These are phyloP conservation scores for Cladosporium sp. DNA, from an alignment of 2,329 filamentous ascomycete genomes.

Conservation along the genomic window DNA sequence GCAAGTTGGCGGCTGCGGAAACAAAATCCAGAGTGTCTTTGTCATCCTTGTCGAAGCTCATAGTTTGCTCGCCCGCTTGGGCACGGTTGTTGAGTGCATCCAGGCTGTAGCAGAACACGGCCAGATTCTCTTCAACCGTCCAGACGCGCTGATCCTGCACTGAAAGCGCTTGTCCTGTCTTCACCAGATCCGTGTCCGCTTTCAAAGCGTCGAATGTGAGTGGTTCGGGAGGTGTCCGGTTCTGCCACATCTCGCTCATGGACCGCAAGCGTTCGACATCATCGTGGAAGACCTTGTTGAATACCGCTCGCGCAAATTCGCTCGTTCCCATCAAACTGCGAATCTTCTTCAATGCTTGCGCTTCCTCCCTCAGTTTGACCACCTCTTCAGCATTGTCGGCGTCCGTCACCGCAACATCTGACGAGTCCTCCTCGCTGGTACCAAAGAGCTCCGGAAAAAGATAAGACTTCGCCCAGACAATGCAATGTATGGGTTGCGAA, in stretches of 20 bases:
- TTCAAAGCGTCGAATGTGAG: conserved; percentile 57
- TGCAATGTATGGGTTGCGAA: conserved; percentile 94
- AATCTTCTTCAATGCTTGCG: conserved; percentile 75
- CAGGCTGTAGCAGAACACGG: conserved; percentile 80
- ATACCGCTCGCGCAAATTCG: conserved; percentile 72
- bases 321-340: conserved; percentile 71
- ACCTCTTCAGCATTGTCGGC: conserved; percentile 88
- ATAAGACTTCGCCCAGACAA: conserved; percentile 98
- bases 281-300: conserved; percentile 84
- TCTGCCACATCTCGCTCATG: conserved; percentile 97
- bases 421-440: conserved; percentile 76
- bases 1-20: conserved; percentile 79
- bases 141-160: conserved; percentile 65
- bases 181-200: conserved; percentile 28
- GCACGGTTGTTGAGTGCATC: conserved; percentile 69
- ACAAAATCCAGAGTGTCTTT: conserved; percentile 94
- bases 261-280: conserved; percentile 76
- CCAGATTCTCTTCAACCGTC: conserved; percentile 76
- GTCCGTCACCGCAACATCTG: conserved; percentile 70
- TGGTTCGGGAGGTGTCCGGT: conserved; percentile 64
- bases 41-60: conserved; percentile 96
- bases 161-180: conserved; percentile 45
- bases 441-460: conserved; percentile 92
- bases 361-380: conserved; percentile 76
- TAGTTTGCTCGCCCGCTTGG: conserved; percentile 52